These are phyloP conservation scores for Kodamaea kaohsiungensis DNA, from an alignment of 805 yeast genomes.

Conservation along the genomic window DNA sequence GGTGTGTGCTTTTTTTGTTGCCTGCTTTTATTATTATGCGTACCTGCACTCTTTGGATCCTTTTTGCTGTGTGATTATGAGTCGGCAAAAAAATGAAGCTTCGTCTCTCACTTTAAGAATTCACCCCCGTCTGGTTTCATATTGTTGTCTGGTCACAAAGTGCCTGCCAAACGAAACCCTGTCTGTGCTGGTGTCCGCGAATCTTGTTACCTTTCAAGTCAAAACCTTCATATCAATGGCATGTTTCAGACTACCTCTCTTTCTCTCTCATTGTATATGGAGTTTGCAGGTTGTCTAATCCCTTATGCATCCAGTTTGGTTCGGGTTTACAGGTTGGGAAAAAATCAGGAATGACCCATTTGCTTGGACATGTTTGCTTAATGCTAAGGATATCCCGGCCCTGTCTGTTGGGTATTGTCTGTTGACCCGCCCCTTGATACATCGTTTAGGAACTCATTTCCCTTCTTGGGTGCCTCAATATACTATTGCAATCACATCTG, in stretches of 20 bases:
- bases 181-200: not conserved
- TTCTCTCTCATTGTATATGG: too few species aligned
- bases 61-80: not conserved
- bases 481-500: too few species aligned
- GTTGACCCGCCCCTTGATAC: not conserved
- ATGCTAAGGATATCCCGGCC: not conserved
- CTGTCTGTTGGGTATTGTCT: not conserved
- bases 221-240: not conserved
- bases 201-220: too few species aligned
- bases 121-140: not conserved
- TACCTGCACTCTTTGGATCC: not conserved
- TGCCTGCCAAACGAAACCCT: not conserved
- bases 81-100: not conserved
- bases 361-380: too few species aligned
- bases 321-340: not conserved
- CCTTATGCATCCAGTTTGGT: not conserved
- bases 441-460: too few species aligned
- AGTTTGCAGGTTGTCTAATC: too few species aligned
- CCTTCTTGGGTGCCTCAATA: too few species aligned
- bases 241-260: not conserved
- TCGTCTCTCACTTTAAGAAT: not conserved
- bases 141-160: not conserved
- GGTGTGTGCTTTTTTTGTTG: not conserved
- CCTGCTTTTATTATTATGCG: constrained; percentile 1
- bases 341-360: not conserved